Percentiles rank a stretch among this genome's conserved stretches.
Conservation (phyloP, 345 rosid genomes). For the Atalantia buxifolia region DNA sequence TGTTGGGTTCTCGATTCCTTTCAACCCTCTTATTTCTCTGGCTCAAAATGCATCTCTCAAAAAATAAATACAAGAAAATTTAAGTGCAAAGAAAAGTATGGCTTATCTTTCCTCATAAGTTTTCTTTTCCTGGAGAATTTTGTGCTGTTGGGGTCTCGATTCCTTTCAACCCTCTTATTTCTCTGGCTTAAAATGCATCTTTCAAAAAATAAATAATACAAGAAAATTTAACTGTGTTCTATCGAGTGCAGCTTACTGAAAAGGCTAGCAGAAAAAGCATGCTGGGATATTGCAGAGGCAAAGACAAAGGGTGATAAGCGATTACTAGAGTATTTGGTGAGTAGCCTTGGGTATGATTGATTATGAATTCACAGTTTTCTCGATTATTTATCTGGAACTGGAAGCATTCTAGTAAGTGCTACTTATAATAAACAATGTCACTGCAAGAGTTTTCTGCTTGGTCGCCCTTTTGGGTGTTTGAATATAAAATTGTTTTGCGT, state of each 20-base stretch:
- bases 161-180: background rate
- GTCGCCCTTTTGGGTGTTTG: background rate
- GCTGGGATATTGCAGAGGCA: conserved; percentile 91
- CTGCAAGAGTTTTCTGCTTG: background rate
- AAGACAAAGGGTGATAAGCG: conserved; percentile 67
- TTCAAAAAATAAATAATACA: background rate
- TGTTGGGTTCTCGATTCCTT: background rate
- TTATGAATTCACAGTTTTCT: background rate
- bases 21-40: background rate
- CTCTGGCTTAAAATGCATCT: background rate
- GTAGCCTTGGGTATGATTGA: conserved; percentile 9
- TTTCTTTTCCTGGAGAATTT: background rate
- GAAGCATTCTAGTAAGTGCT: background rate
- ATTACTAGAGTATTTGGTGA: conserved; percentile 77
- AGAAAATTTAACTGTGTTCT: background rate
- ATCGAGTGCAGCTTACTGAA: conserved; percentile 56
- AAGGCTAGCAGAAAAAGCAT: conserved; percentile 79
- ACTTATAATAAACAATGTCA: background rate
- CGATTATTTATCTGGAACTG: background rate
- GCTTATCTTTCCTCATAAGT: conserved; percentile 4
- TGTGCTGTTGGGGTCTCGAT: background rate
- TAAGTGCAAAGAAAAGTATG: conserved; percentile 81
- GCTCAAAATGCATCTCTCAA: background rate
- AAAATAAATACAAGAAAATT: conserved; percentile 5
- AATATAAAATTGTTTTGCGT: background rate